Conservation (phyloP, 441 rosid genomes). For the Euphorbia schlechtendalii region DNA sequence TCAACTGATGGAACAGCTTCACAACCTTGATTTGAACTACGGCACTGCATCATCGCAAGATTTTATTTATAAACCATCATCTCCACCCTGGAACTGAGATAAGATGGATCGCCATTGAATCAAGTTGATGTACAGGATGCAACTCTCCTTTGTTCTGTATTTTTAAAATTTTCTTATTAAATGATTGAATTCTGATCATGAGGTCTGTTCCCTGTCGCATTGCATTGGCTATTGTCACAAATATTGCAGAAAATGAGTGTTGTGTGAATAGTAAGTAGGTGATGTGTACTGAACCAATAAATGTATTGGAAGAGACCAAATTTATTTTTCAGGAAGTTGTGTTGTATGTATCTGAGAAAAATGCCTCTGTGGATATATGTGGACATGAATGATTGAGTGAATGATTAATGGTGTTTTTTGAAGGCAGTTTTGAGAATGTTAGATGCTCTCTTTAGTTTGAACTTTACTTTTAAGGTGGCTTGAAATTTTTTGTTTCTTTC, state of each 20-base stretch:
- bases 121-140: conserved; percentile 20
- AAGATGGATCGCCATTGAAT: neutral
- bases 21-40: conserved; percentile 77
- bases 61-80: conserved; percentile 63
- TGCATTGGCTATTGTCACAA: conserved; percentile 13
- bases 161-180: too few relatives aligned
- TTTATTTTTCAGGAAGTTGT: neutral
- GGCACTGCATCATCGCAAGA: conserved; percentile 87
- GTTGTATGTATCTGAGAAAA: conserved; percentile 2
- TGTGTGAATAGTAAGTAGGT: conserved; percentile 26
- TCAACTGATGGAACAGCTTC: conserved; percentile 94
- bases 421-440: neutral
- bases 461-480: too few relatives aligned
- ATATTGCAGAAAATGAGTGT: conserved; percentile 20
- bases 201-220: neutral
- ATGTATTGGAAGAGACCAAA: neutral
- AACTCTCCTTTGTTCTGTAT: conserved; percentile 29
- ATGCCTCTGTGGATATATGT: conserved; percentile 8
- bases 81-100: conserved; percentile 81
- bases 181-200: conserved; percentile 20
- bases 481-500: too few relatives aligned
- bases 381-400: conserved; percentile 1
- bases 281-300: conserved; percentile 14
- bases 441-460: too few relatives aligned
- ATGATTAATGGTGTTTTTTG: neutral